A percentile compares a stretch with the other conserved stretches of the same genome.
phyloP scores from a whole-genome alignment of 2,329 filamentous ascomycete species.

The Cercospora sojina region DNA sequence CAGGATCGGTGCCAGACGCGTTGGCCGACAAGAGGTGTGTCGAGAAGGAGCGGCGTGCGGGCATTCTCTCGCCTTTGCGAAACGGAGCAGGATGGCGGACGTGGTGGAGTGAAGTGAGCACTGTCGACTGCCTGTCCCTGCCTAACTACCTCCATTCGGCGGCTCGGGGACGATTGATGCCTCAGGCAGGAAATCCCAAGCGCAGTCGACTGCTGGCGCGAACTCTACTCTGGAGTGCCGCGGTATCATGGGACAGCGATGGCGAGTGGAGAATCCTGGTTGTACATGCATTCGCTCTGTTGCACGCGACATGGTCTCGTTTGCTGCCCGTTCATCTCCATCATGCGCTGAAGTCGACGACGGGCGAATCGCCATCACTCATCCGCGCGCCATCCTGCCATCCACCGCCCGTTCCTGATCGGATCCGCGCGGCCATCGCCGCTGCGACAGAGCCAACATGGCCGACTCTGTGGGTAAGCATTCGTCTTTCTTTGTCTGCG shows the following conservation, averaged over 20 bases:
- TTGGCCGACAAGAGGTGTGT: neutral
- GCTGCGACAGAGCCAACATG: constrained; percentile 23
- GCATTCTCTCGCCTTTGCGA: neutral
- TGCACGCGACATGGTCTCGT: constrained; percentile 10
- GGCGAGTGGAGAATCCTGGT: constrained; percentile 6
- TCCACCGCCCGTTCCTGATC: neutral
- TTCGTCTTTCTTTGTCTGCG: neutral
- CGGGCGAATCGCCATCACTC: neutral
- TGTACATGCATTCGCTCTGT: constrained; percentile 1
- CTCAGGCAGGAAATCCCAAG: neutral
- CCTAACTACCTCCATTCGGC: too few relatives aligned
- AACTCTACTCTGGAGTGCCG: neutral
- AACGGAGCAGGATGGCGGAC: neutral
- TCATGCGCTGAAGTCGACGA: neutral
- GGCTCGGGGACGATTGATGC: too few relatives aligned
- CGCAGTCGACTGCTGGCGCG: neutral
- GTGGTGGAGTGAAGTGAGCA: neutral
- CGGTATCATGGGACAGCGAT: constrained; percentile 2
- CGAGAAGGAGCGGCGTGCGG: neutral
- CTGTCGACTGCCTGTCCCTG: neutral
- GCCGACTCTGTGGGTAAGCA: constrained; percentile 36
- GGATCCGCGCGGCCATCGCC: neutral
- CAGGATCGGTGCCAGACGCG: neutral
- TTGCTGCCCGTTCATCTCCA: neutral
- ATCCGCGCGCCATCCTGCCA: neutral